These are phyloP conservation scores for Flaveria ramosissima DNA, from an alignment of 129 eudicot species.

Conservation along the genomic window DNA sequence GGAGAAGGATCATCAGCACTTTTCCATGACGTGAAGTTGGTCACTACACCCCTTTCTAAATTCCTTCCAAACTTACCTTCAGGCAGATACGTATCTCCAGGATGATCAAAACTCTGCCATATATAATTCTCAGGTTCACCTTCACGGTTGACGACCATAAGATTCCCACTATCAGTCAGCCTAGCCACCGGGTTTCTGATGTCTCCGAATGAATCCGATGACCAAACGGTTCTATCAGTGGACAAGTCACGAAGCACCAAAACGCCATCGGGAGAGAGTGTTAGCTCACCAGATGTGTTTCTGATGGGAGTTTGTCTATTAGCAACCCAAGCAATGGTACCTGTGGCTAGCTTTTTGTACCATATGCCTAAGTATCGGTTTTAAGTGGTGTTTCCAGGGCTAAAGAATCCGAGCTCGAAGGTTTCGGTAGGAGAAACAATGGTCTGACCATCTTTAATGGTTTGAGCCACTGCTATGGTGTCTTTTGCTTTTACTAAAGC, in stretches of 20 bases:
- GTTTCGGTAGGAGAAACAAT: neutral
- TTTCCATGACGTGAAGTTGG: neutral
- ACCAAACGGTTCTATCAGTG: neutral
- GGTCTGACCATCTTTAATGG: neutral
- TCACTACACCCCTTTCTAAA: neutral
- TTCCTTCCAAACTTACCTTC: neutral
- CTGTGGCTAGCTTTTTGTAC: neutral
- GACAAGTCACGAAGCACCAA: neutral
- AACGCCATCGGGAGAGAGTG: neutral
- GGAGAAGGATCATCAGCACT: neutral
- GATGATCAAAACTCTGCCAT: neutral
- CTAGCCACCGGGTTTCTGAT: neutral
- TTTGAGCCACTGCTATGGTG: neutral
- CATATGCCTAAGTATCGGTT: neutral
- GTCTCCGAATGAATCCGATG: neutral
- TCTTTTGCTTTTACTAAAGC: neutral
- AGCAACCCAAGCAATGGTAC: neutral
- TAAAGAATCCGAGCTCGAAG: neutral
- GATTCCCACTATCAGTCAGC: neutral
- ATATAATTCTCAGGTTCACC: neutral
- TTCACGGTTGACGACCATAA: neutral
- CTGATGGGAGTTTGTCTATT: neutral
- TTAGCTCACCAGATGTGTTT: neutral
- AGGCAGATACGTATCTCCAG: neutral
- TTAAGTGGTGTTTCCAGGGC: neutral